phyloP scores from a whole-genome alignment of 108 stramenopile species.

The Thalassiosira profunda region DNA sequence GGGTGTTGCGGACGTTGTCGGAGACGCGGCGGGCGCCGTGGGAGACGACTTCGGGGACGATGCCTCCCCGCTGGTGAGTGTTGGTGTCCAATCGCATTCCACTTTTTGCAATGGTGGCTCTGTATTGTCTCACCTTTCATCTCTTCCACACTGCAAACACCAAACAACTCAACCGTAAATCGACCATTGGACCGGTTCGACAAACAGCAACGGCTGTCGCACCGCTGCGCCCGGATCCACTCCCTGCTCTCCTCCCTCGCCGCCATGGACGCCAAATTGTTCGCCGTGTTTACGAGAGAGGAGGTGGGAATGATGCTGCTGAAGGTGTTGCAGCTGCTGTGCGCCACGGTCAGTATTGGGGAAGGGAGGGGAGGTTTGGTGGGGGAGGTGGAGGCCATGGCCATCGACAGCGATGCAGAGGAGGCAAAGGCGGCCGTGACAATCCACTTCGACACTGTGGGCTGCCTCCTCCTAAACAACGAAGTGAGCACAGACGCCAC shows the following conservation, averaged over 20 bases:
- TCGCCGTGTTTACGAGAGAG: constrained; percentile 51
- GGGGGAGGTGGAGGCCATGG: constrained; percentile 9
- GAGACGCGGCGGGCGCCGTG: constrained; percentile 35
- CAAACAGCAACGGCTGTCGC: constrained; percentile 44
- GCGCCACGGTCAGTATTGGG: constrained; percentile 58
- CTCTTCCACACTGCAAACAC: not conserved
- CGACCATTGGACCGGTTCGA: not conserved
- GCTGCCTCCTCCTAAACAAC: not conserved
- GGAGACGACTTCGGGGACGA: not conserved
- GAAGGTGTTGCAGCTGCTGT: constrained; percentile 66
- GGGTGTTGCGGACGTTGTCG: constrained; percentile 38
- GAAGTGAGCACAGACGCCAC: not conserved
- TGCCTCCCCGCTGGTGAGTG: not conserved
- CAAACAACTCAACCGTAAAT: not conserved
- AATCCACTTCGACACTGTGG: constrained; percentile 63
- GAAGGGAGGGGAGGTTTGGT: constrained; percentile 4
- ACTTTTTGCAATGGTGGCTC: not conserved
- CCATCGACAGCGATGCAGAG: not conserved
- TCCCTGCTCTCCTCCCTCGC: constrained; percentile 67
- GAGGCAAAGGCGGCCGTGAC: constrained; percentile 38
- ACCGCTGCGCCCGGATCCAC: constrained; percentile 69
- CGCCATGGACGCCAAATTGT: constrained; percentile 62
- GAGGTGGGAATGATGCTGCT: constrained; percentile 70
- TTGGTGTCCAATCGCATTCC: constrained; percentile 10
- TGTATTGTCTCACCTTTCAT: not conserved